A percentile compares a stretch with the other conserved stretches of the same genome.
Evolutionary conservation across 345 rosid species (phyloP).

Genomic region (Cardamine occulta): DNA sequence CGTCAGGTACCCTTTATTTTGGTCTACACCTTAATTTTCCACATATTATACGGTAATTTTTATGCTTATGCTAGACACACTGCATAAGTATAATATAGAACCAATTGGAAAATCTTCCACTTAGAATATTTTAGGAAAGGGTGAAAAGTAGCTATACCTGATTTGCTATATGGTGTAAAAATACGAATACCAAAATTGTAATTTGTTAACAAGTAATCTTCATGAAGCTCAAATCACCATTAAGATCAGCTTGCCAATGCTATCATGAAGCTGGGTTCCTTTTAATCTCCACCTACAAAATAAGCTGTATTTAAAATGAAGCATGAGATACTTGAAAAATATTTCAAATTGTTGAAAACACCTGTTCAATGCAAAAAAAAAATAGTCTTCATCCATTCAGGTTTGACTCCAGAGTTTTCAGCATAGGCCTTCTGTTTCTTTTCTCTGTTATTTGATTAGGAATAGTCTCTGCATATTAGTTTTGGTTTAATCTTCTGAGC

Average conservation of each 20-base stretch:
- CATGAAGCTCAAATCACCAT: neutral
- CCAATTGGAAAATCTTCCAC: neutral
- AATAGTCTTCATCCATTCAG: no score
- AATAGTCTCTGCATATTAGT: no score
- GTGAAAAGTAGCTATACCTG: neutral
- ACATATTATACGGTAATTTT: neutral
- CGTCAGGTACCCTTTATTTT: constrained; percentile 56
- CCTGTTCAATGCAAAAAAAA: no score
- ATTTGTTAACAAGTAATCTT: neutral
- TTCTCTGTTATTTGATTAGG: no score
- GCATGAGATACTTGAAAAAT: no score
- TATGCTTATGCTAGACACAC: constrained; percentile 3
- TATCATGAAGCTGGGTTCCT: neutral
- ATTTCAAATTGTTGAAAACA: no score
- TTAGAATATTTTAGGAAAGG: neutral
- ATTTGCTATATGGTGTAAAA: constrained; percentile 12
- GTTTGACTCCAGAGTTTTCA: no score
- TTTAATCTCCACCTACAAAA: no score
- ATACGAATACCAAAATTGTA: neutral
- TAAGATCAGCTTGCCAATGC: constrained; percentile 18
- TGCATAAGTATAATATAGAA: neutral
- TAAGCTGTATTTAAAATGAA: no score
- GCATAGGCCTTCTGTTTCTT: no score
- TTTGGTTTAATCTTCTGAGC: no score
- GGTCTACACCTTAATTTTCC: neutral